These are phyloP conservation scores for Pichia sp. DNA, from an alignment of 1,139 yeast species.

Conservation along the genomic window DNA sequence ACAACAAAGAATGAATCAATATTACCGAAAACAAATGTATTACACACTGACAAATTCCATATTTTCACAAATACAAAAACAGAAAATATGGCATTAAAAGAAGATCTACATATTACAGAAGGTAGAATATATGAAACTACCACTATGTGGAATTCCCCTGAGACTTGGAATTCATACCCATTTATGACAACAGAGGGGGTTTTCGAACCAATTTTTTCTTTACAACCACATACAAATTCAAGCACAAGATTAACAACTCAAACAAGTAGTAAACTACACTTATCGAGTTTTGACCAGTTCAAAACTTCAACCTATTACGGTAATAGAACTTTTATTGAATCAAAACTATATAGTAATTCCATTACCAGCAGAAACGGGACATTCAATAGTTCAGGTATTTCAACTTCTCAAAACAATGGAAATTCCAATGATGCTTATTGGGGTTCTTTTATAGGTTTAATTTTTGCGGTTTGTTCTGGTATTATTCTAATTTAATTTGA, in stretches of 20 bases:
- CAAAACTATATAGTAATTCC: neutral
- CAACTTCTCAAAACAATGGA: conserved; percentile 7
- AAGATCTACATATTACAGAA: too few species aligned
- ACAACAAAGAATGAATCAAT: too few species aligned
- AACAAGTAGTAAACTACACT: neutral
- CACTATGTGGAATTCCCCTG: conserved; percentile 1
- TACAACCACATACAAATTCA: neutral
- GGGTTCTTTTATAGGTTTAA: conserved; percentile 9
- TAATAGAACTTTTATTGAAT: neutral
- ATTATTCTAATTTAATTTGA: conserved; percentile 10
- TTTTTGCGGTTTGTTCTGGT: conserved; percentile 11
- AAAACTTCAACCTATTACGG: conserved; percentile 2
- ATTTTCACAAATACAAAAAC: too few species aligned
- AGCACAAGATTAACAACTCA: neutral
- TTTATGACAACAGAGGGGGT: conserved; percentile 4
- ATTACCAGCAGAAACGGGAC: conserved; percentile 5
- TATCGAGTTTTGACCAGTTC: neutral
- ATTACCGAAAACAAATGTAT: too few species aligned
- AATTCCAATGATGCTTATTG: neutral
- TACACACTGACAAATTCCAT: too few species aligned
- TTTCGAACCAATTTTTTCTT: neutral
- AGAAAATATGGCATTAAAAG: too few species aligned
- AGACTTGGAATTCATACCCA: conserved; percentile 13
- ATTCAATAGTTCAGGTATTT: conserved; percentile 1
- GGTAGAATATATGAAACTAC: neutral